Conservation (phyloP, 371 early-diverging fungal species). For the Mucor irregularis region DNA sequence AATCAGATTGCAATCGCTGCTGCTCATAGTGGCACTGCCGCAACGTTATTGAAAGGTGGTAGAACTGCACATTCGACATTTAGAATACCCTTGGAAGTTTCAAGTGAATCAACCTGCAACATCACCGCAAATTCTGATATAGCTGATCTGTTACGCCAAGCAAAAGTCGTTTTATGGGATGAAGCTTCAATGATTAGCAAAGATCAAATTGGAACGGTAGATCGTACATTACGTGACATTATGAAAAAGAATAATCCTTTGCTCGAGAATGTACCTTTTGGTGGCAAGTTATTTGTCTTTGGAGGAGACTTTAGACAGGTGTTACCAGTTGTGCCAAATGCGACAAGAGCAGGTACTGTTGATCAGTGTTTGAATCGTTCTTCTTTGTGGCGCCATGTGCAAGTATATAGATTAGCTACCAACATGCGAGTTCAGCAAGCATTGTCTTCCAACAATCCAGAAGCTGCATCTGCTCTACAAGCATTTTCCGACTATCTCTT, state of each 20-base stretch:
- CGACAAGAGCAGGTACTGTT: conserved; percentile 7
- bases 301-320: no score
- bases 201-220: conserved; percentile 24
- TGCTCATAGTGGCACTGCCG: conserved; percentile 30
- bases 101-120: conserved; percentile 12
- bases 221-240: conserved; percentile 21
- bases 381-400: background rate
- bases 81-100: conserved; percentile 19
- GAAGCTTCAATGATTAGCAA: conserved; percentile 30
- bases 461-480: background rate
- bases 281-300: conserved; percentile 25
- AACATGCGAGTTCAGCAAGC: conserved; percentile 20
- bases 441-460: background rate
- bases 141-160: conserved; percentile 4
- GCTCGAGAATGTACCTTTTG: conserved; percentile 24
- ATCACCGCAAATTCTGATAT: background rate
- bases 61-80: conserved; percentile 30
- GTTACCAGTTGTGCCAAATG: conserved; percentile 13
- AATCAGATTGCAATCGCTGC: conserved; percentile 6
- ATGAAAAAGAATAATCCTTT: conserved; percentile 6
- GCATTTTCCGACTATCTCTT: conserved; percentile 10
- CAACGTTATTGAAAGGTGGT: conserved; percentile 28
- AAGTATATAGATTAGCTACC: background rate
- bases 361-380: background rate
- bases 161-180: conserved; percentile 34